Percentiles rank a stretch among this genome's conserved stretches.
These are phyloP conservation scores for Clavulina sp. DNA, from an alignment of 768 basidiomycete species.

Conservation along the genomic window DNA sequence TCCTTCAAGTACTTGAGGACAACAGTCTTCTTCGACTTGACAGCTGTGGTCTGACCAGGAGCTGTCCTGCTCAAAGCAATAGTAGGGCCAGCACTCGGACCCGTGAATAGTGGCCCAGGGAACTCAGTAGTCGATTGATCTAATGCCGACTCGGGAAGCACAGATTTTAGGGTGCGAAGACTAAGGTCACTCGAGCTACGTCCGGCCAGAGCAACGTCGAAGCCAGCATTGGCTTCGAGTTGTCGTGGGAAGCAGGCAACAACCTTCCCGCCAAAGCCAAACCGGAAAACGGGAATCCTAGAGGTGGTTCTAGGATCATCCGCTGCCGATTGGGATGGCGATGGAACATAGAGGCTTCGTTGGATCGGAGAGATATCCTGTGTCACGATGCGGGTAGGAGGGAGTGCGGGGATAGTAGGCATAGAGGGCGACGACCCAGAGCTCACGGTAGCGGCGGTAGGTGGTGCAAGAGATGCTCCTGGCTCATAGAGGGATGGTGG, in stretches of 20 bases:
- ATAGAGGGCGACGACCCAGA: not conserved
- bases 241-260: slow-evolving; percentile 75
- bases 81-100: slow-evolving; percentile 44
- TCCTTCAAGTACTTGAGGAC: slow-evolving; percentile 62
- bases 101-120: slow-evolving; percentile 78
- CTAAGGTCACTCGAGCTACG: slow-evolving; percentile 52
- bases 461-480: too few relatives aligned
- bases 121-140: slow-evolving; percentile 39
- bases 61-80: slow-evolving; percentile 48
- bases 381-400: not conserved
- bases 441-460: too few relatives aligned
- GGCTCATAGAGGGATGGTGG: not conserved
- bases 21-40: slow-evolving; percentile 68
- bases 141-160: slow-evolving; percentile 51
- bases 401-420: not conserved
- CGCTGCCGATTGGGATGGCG: slow-evolving; percentile 62
- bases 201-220: slow-evolving; percentile 59
- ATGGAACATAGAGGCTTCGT: slow-evolving; percentile 57
- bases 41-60: slow-evolving; percentile 19
- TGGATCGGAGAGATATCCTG: not conserved
- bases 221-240: slow-evolving; percentile 46
- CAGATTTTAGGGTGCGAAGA: slow-evolving; percentile 45
- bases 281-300: slow-evolving; percentile 64
- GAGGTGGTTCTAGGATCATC: slow-evolving; percentile 66
- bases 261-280: slow-evolving; percentile 87